Evolutionary conservation across 148 eudicot species (phyloP), one percentile per base, ranked within the genome.

Genomic region (Chenopodium formosanum): DNA sequence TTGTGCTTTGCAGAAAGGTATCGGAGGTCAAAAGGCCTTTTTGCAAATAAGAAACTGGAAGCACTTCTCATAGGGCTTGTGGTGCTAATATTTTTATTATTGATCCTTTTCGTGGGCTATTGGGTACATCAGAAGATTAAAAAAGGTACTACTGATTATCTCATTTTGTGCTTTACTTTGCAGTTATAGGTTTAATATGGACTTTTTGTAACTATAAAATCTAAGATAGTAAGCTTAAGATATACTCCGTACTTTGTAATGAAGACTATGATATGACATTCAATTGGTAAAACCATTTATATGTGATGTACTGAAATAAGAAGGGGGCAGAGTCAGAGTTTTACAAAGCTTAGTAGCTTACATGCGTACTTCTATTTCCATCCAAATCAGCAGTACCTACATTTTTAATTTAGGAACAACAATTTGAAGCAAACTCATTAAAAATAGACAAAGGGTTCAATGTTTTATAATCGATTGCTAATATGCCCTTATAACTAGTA

Each of bases 1-100:
- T 73, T 58, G 62, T 19, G 22, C 29, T 80, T 47, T 83, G 86
- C 89, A 87, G 89, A 87, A 23, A 82, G 82, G 63, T 84, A 82
- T 71, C 62, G 32, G 27, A 76, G 66, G 31, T 76, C 72, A 16
- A 63, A 79, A 82, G 74, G 65, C 52, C 22, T 14, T 27, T 52
- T 31, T 22, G 74, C 74, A 23, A 83, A 80, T 48, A 82, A 74
- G 74, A 74, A 29, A 58, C n/a, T 79, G 79, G 73, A 77, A 83
- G 82, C 58, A 70, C 31, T 75, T 46, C 44, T 86, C 22, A 82
- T 74, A 60, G 81, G 66, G 53, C 50, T 80, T n/a, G 72, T 48
- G 60, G 84, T 32, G 67, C 86, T 83, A 9, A 31, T 60, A 29
- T 80, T 80, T 52, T 23, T 72, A 29, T n/a, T 84, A 32, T 10